Conservation (phyloP, 805 yeast genomes). For the Candida nemodendra region DNA sequence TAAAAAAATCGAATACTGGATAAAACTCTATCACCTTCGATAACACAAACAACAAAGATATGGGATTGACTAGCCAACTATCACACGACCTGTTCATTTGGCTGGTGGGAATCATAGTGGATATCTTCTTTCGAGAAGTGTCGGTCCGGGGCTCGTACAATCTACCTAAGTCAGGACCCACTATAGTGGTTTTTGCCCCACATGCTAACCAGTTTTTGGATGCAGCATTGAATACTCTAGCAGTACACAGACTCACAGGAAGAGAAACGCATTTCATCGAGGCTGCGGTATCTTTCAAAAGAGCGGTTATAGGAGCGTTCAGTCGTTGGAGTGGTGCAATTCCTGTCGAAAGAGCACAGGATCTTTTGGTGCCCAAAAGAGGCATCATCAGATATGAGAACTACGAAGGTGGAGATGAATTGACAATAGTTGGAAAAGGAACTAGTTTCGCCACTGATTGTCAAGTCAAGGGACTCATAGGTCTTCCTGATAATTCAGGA, state of each 20-base stretch:
- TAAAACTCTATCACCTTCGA: no score
- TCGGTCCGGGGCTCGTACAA: slow-evolving; percentile 83
- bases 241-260: slow-evolving; percentile 61
- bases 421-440: slow-evolving; percentile 60
- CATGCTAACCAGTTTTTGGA: slow-evolving; percentile 91
- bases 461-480: slow-evolving; percentile 64
- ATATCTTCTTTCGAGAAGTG: slow-evolving; percentile 83
- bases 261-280: slow-evolving; percentile 78
- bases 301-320: slow-evolving; percentile 69
- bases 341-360: slow-evolving; percentile 93
- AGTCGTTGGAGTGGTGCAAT: slow-evolving; percentile 77
- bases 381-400: slow-evolving; percentile 51
- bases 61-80: slow-evolving; percentile 7
- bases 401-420: slow-evolving; percentile 42
- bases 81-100: slow-evolving; percentile 30
- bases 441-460: slow-evolving; percentile 69
- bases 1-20: no score
- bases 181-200: slow-evolving; percentile 93
- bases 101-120: slow-evolving; percentile 28
- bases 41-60: no score
- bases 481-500: slow-evolving; percentile 76
- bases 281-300: slow-evolving; percentile 75
- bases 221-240: slow-evolving; percentile 67
- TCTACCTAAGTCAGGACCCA: slow-evolving; percentile 69
- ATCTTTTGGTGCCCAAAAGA: slow-evolving; percentile 64